Evolutionary conservation across 352 stramenopile species (phyloP).

Genomic region (Globisporangium camurandrum): DNA sequence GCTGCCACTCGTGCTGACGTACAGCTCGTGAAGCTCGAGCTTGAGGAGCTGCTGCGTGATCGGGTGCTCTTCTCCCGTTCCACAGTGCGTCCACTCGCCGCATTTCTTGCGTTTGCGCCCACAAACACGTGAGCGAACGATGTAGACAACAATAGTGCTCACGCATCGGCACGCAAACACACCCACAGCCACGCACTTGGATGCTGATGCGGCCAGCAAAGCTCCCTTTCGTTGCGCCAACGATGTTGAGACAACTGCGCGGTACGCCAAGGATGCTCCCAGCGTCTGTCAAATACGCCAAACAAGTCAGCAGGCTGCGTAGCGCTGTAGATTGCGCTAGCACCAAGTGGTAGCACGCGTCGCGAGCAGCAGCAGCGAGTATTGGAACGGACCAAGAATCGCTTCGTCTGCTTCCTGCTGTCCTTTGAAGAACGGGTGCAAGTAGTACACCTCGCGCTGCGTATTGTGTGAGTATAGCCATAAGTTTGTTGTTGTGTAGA

Average conservation of each 20-base stretch:
- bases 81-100: conserved; percentile 47
- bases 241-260: conserved; percentile 67
- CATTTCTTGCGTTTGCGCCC: conserved; percentile 23
- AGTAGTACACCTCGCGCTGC: conserved; percentile 79
- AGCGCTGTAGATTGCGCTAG: not conserved
- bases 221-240: conserved; percentile 75
- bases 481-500: no score
- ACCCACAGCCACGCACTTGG: conserved; percentile 19
- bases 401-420: conserved; percentile 79
- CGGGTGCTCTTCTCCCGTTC: conserved; percentile 49
- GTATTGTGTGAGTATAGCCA: not conserved
- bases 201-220: conserved; percentile 54
- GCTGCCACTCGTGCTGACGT: not conserved
- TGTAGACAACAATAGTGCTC: no score
- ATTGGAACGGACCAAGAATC: conserved; percentile 45
- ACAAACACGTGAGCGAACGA: no score
- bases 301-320: not conserved
- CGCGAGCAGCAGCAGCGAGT: no score
- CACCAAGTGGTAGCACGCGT: no score
- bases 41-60: conserved; percentile 76
- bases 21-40: conserved; percentile 45
- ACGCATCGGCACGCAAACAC: not conserved
- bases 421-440: conserved; percentile 77
- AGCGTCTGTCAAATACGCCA: conserved; percentile 27
- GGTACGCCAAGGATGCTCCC: conserved; percentile 65